These are phyloP conservation scores for Rickenella mellea DNA, from an alignment of 768 basidiomycete genomes.

Conservation along the genomic window DNA sequence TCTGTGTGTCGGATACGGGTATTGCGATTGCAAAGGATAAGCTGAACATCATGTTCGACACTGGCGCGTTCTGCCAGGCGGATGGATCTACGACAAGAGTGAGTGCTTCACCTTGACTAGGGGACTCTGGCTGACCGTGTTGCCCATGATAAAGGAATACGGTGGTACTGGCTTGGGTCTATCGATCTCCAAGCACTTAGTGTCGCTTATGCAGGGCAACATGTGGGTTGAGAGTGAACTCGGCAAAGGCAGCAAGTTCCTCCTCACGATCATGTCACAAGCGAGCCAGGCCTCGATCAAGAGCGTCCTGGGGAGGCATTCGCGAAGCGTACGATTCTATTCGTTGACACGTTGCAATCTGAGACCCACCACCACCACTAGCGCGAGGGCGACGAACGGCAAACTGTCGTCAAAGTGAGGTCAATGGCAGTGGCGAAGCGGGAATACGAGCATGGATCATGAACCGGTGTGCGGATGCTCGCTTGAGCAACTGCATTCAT, in stretches of 20 bases:
- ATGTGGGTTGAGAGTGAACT: slow-evolving; percentile 99
- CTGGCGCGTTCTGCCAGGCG: slow-evolving; percentile 97
- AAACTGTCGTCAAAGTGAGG: no score
- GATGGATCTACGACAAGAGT: slow-evolving; percentile 96
- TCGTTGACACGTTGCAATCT: slow-evolving; percentile 82
- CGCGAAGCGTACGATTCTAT: slow-evolving; percentile 79
- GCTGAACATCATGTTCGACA: slow-evolving; percentile 96
- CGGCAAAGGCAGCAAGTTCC: slow-evolving; percentile 87
- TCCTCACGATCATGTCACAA: slow-evolving; percentile 90
- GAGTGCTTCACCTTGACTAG: slow-evolving; percentile 23
- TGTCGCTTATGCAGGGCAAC: slow-evolving; percentile 94
- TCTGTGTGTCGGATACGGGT: slow-evolving; percentile 96
- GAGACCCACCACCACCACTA: no score
- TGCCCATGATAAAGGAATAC: slow-evolving; percentile 56
- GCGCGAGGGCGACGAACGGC: no score
- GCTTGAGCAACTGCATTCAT: no score
- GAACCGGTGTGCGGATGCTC: no score
- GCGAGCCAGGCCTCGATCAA: slow-evolving; percentile 71
- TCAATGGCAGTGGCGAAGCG: no score
- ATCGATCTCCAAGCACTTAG: slow-evolving; percentile 95
- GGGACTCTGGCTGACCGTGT: slow-evolving; percentile 4
- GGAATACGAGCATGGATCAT: no score
- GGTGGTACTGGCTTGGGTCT: slow-evolving; percentile 94
- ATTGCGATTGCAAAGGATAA: slow-evolving; percentile 99
- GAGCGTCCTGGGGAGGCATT: slow-evolving; percentile 65